Evolutionary conservation across 2,329 filamentous ascomycete genomes (phyloP).

Genomic region (Paracorniculantispora psalliotae): DNA sequence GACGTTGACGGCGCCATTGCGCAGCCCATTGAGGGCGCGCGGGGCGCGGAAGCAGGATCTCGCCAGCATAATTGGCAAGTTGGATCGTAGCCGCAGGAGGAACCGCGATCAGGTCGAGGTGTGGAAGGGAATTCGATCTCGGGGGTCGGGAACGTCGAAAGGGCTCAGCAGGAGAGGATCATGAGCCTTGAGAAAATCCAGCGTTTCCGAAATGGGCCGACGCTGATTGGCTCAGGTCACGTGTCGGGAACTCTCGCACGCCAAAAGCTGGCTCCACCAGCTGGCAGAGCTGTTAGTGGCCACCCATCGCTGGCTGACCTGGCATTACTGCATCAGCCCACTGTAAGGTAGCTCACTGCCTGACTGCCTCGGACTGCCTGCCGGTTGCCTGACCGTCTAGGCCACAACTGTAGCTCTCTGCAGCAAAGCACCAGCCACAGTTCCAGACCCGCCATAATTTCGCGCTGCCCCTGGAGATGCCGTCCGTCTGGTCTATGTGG

Average conservation of each 20-base stretch:
- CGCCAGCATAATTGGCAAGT: slow-evolving; percentile 75
- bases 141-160: slow-evolving; percentile 33
- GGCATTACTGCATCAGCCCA: background rate
- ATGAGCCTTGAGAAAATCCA: slow-evolving; percentile 37
- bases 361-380: too few species aligned
- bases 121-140: slow-evolving; percentile 29
- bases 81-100: slow-evolving; percentile 34
- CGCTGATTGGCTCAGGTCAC: slow-evolving; percentile 37
- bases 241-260: slow-evolving; percentile 22
- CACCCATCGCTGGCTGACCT: background rate
- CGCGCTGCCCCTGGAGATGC: slow-evolving; percentile 5
- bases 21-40: slow-evolving; percentile 75
- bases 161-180: slow-evolving; percentile 33
- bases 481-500: background rate
- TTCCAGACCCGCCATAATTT: slow-evolving; percentile 5
- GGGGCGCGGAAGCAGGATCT: slow-evolving; percentile 84
- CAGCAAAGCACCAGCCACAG: slow-evolving; percentile 6
- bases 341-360: background rate
- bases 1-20: slow-evolving; percentile 66
- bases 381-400: slow-evolving; percentile 6
- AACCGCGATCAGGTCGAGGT: slow-evolving; percentile 33
- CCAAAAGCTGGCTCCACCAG: background rate
- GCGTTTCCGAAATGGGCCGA: slow-evolving; percentile 39
- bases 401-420: background rate
- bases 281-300: background rate